Evolutionary conservation across 1,284 basidiomycete genomes (phyloP).

Genomic region (Trichosporon sp.): DNA sequence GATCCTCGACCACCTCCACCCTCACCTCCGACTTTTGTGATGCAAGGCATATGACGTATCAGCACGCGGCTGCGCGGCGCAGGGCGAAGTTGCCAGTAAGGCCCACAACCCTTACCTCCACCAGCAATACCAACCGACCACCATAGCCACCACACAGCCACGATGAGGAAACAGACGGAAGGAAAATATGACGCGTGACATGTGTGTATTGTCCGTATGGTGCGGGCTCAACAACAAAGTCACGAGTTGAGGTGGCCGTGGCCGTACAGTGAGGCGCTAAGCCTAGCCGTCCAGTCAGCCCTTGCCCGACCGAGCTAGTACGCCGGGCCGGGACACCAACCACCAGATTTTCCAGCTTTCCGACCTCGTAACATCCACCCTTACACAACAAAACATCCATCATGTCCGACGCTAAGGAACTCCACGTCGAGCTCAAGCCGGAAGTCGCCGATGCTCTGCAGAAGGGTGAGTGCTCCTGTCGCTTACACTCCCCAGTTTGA

Average conservation of each 20-base stretch:
- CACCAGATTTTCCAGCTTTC: not conserved
- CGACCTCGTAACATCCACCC: not conserved
- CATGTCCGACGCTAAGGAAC: not conserved
- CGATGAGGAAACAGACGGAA: too few relatives aligned
- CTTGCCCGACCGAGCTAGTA: not conserved
- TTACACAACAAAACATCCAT: not conserved
- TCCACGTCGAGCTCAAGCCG: not conserved
- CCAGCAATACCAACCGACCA: too few relatives aligned
- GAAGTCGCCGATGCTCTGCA: not conserved
- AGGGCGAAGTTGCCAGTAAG: too few relatives aligned
- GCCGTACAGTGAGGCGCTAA: too few relatives aligned
- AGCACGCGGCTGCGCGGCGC: too few relatives aligned
- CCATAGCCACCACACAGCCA: too few relatives aligned
- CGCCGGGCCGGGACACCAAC: not conserved
- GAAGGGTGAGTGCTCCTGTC: constrained; percentile 3
- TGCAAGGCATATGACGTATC: too few relatives aligned
- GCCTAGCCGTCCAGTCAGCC: not conserved
- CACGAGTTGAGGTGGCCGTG: not conserved
- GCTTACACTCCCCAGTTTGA: too few relatives aligned
- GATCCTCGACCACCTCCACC: too few relatives aligned
- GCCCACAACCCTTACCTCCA: too few relatives aligned
- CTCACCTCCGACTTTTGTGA: too few relatives aligned
- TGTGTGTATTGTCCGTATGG: not conserved
- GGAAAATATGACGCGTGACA: constrained; percentile 3
- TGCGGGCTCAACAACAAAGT: not conserved